Base-by-base conservation (phyloP, 805 yeast species). In the Saturnispora saitoi region DNA sequence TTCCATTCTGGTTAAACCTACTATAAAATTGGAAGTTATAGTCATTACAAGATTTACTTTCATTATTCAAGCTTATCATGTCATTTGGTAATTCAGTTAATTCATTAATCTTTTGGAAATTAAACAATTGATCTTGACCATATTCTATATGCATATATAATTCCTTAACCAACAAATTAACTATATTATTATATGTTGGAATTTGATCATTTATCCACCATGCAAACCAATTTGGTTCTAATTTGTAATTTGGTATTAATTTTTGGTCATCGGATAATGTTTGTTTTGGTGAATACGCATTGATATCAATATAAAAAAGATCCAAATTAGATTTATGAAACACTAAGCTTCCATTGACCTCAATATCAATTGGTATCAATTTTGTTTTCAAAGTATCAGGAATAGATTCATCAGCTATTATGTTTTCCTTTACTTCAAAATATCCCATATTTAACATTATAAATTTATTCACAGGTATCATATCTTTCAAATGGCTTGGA, bases 261-360 rank as follows among this genome's bases (percentile, higher is more conserved):
- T 6, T 30, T 3, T 20, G 14, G 19, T 29, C 29, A 12, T 28
- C 20, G 2, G 9, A 17, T 2, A 20, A 10, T 12, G 41, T 22
- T 15, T 50, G 42, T 3, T 45, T 42, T 2, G 36, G 8, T 8
- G 62, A 61, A 46, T 61, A 64, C 9, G 67, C 66, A 43, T 63
- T 64, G 19, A 66, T 52, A 48, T 67, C 70, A 29, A 67, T 54
- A 42, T 55, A 67, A 50, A 70, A 67, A 6, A 67, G 56, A n/a
- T 64, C 61, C 49, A 78, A 71, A 2, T 81, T 80, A 0, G 76
- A 68, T 58, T 80, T 81, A 22, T 75, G 53, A 51, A 71, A 73
- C 22, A 74, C 58, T 0, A 84, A 84, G 4, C 74, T 69, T 53
- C 80, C 86, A 52, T 78, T 83, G 72, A 80, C 71, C 0, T 66